These are phyloP conservation scores for Stemphylium vesicarium DNA, from an alignment of 2,329 filamentous ascomycete species.

Conservation along the genomic window DNA sequence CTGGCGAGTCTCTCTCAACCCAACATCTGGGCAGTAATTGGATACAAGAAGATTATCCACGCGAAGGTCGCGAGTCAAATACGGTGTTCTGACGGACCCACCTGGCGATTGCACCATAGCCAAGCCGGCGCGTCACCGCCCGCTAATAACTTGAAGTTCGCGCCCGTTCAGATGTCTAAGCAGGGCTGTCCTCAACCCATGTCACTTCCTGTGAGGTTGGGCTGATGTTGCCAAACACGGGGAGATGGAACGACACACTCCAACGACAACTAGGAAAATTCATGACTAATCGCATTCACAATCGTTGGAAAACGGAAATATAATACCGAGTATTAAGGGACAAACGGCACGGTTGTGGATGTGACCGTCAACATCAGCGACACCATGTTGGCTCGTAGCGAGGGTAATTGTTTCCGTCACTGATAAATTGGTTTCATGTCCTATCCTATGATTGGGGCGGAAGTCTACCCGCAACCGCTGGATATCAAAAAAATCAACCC, in stretches of 20 bases:
- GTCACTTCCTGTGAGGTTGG: conserved; percentile 7
- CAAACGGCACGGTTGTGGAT: not conserved
- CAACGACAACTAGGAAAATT: not conserved
- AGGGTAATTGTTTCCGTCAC: not conserved
- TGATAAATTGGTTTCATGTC: conserved; percentile 4
- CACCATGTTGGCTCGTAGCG: not conserved
- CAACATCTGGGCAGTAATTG: not conserved
- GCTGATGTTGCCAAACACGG: conserved; percentile 9
- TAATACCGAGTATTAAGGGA: not conserved
- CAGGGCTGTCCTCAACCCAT: conserved; percentile 7
- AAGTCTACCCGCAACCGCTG: conserved; percentile 1
- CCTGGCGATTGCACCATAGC: conserved; percentile 9
- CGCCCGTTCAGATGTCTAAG: not conserved
- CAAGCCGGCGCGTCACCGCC: conserved; percentile 12
- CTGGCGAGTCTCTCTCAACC: not conserved
- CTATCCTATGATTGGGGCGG: conserved; percentile 1
- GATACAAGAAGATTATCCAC: conserved; percentile 17
- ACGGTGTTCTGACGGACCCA: conserved; percentile 2
- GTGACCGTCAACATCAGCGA: not conserved
- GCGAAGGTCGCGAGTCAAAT: conserved; percentile 14
- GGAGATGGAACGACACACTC: conserved; percentile 9
- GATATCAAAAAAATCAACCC: not conserved
- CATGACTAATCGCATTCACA: not conserved
- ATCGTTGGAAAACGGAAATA: not conserved
- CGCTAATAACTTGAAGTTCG: conserved; percentile 4